Evolutionary conservation across 1,139 yeast genomes (phyloP).

Genomic region (Yamadazyma friedrichii): DNA sequence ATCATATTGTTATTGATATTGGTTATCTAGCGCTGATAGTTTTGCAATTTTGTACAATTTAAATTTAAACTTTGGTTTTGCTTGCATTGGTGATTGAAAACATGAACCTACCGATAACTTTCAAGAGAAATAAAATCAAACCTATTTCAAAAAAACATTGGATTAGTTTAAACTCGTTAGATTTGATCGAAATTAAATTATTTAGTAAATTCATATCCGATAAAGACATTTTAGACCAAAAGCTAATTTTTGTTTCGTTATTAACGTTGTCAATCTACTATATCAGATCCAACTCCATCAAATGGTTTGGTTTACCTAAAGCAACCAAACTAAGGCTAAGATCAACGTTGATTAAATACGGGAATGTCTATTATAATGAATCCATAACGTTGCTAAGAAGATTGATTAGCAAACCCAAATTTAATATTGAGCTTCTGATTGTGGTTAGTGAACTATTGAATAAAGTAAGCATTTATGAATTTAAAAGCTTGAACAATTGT

Average conservation of each 20-base stretch:
- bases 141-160: background rate
- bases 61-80: no score
- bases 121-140: background rate
- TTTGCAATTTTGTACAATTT: no score
- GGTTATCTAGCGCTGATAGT: no score
- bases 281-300: conserved; percentile 21
- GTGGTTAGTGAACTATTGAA: conserved; percentile 25
- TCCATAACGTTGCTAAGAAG: conserved; percentile 21
- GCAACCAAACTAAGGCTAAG: conserved; percentile 13
- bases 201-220: conserved; percentile 9
- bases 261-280: conserved; percentile 22
- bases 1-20: no score
- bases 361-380: conserved; percentile 21
- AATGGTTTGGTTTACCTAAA: conserved; percentile 16
- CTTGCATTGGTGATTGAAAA: no score
- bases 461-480: conserved; percentile 26
- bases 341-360: conserved; percentile 12
- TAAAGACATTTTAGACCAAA: conserved; percentile 12
- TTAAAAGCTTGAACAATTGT: conserved; percentile 19
- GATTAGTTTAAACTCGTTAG: conserved; percentile 3
- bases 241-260: conserved; percentile 15
- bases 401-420: conserved; percentile 15
- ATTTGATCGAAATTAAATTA: conserved; percentile 10
- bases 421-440: conserved; percentile 22
- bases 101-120: no score